A percentile compares a stretch with the other conserved stretches of the same genome.
phyloP scores from a whole-genome alignment of 495 filamentous ascomycete species.

The Penicillium atrosanguineum region DNA sequence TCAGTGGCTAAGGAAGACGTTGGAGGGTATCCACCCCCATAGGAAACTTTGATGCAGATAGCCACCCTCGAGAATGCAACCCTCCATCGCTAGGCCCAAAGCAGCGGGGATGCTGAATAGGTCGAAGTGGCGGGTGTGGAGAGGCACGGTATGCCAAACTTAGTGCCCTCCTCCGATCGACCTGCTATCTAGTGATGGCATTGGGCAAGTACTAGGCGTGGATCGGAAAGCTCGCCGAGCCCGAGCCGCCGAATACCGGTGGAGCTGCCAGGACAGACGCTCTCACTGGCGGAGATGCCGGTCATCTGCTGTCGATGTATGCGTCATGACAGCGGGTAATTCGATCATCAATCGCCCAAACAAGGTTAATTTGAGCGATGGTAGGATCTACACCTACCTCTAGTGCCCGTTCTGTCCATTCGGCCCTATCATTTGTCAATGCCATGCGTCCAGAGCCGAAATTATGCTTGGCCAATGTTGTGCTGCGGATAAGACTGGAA shows the following conservation, averaged over 20 bases:
- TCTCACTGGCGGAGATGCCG: slow-evolving; percentile 1
- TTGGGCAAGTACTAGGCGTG: slow-evolving; percentile 7
- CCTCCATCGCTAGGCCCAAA: slow-evolving; percentile 34
- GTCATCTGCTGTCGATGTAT: slow-evolving; percentile 27
- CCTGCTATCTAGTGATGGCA: neutral
- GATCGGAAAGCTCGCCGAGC: slow-evolving; percentile 20
- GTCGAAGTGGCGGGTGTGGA: slow-evolving; percentile 24
- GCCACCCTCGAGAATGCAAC: slow-evolving; percentile 44
- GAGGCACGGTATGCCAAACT: slow-evolving; percentile 14
- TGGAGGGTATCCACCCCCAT: slow-evolving; percentile 17
- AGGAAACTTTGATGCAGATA: slow-evolving; percentile 21
- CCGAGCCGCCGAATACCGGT: slow-evolving; percentile 11
- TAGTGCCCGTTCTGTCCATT: neutral
- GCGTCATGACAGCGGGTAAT: slow-evolving; percentile 33
- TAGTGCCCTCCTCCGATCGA: slow-evolving; percentile 17
- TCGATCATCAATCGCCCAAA: slow-evolving; percentile 15
- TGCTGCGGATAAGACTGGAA: slow-evolving; percentile 18
- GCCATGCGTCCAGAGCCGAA: neutral
- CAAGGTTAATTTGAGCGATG: slow-evolving; percentile 15
- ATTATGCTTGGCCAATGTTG: slow-evolving; percentile 10
- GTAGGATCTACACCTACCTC: slow-evolving; percentile 20
- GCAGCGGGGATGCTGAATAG: slow-evolving; percentile 28
- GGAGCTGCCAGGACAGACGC: slow-evolving; percentile 15
- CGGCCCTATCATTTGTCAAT: slow-evolving; percentile 4
- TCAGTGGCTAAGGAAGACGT: slow-evolving; percentile 25